Base-by-base conservation (phyloP, 805 yeast genomes). In the Yamadazyma olivae region DNA sequence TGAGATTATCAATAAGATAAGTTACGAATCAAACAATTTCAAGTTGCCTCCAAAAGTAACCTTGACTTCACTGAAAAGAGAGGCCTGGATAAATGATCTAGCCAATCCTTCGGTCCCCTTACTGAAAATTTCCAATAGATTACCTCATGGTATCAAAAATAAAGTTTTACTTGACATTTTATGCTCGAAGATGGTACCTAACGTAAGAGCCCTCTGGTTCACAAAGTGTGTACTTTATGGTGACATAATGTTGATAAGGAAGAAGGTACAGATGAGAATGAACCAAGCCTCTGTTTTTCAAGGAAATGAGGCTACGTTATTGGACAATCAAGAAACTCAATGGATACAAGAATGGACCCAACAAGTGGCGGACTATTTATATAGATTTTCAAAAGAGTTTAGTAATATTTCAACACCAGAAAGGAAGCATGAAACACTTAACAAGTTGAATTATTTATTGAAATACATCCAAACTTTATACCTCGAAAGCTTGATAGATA, bases 311-410 rank as follows among this genome's bases (percentile, higher is more conserved):
- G 5, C 44, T 35, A 8, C 40, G 30, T 10, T 39, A 23, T 7
- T 32, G 3, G 59, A 64, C 17, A 45, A 46, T 17, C 46, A 68
- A n/a, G 83, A 80, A 40, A 56, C 61, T 17, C 75, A 71, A 32
- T 83, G 96, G 88, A 66, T 82, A 14, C 77, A 76, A 39, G 96
- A 88, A 53, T 91, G 98, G 98, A 85, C 97, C 0, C 84, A 80
- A 27, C 95, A 85, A 45, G 79, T 90, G 12, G 70, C 79, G 3
- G 79, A 75, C 37, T 83, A 70, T 46, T 48, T 81, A 9, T 78
- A 73, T 43, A 69, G 70, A 43, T 64, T 74, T 17, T 64, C 80
- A 17, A 63, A 67, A 28, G 75, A 71, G 21, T 52, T 65, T 53
- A 29, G 39, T 4, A 26, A 28, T 6, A 51, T 62, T 3, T 39